Base-by-base conservation (phyloP, 2,329 filamentous ascomycete species). In the Aspergillus eucalypticola region DNA sequence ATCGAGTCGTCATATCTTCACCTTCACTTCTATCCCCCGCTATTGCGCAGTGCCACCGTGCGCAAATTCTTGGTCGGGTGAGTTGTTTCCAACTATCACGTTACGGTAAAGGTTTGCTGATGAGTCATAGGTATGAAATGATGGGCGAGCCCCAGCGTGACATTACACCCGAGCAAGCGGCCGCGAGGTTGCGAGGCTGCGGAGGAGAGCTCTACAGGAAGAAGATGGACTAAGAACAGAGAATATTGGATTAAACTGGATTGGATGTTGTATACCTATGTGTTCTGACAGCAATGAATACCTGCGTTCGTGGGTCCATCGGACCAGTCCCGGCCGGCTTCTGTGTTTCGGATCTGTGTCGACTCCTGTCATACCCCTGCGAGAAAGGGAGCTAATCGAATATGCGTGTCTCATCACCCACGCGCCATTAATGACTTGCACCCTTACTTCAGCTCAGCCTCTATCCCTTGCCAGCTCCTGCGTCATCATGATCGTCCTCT, bases 121-220 rank as follows among this genome's bases (percentile, higher is more conserved):
- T 50, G 8, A n/a, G 38, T 6, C 41, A 32, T 64, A 81, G 80
- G 0, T 98, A 96, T 74, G 95, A 99, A 79, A 84, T 99, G 78
- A 87, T 99, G 86, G 95, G 91, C 1, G 95, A 99, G 79, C 94
- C 95, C n/a, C 95, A 99, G 78, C 86, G 95, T 60, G 95, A 99
- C 74, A 98, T 99, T 70, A 99, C 95, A 0, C 94, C 95, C 0
- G 95, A 99, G 78, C 95, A 98, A 78, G 95, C 95, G 1, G 90
- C 95, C 13, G 87, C 86, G 25, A 87, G 87, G 53, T 79, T 99
- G 61, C 86, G 90, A 65, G 82, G 83, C 60, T 93, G 92, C 64
- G 90, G 87, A 3, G 92, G 92, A 15, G 86, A 91, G 73, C 79
- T 99, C 64, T 98, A 99, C 73, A 86, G 95, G 65, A 92, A 89